Base-by-base conservation (phyloP, 2,329 filamentous ascomycete genomes). In the Exserohilum rostratum region DNA sequence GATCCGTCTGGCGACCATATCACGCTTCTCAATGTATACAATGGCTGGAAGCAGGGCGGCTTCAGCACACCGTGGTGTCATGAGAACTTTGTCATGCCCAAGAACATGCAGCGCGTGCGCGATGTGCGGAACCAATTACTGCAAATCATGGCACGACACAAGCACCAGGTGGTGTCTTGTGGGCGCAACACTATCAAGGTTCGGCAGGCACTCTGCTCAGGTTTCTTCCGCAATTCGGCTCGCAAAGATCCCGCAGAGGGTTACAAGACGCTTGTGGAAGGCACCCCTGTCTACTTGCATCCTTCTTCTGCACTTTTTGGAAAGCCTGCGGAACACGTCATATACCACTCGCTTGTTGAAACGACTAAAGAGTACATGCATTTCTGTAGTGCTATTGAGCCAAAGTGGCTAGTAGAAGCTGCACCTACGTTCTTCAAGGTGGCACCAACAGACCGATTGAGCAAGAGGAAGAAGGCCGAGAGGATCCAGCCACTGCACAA, bases 391-490 rank as follows among this genome's bases (percentile, higher is more conserved):
- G 85, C 85, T 3, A 98, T 99, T 68, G 95, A 99, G 77, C 93
- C 95, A 7, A 96, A 96, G 75, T 88, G 86, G 86, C 84, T 99
- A 18, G 92, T 98, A 1, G 93, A 97, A 68, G 93, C 93, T 11
- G 95, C 96, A n/a, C 95, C 96, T 9, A 97, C 92, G 0, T 99
- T 98, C 80, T 99, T 98, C 86, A 96, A 96, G 83, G 91, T 98
- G 4, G 93, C 95, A 15, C 87, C 90, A 0, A 93, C 89, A 31
- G 91, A 97, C 72, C 83, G 86, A 51, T 77, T 99, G 68, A 93
- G 89, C 61, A 97, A 96, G 83, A 81, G 95, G 69, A 95, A 96
- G 85, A 89, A 91, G 81, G 91, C 91, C 0, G 95, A 99, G 82
- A 84, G 93, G 52, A 98, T 99, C 50, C 91, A 96, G 80, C 95